Base-by-base conservation (phyloP, 441 rosid species). In the Jatropha multifida region DNA sequence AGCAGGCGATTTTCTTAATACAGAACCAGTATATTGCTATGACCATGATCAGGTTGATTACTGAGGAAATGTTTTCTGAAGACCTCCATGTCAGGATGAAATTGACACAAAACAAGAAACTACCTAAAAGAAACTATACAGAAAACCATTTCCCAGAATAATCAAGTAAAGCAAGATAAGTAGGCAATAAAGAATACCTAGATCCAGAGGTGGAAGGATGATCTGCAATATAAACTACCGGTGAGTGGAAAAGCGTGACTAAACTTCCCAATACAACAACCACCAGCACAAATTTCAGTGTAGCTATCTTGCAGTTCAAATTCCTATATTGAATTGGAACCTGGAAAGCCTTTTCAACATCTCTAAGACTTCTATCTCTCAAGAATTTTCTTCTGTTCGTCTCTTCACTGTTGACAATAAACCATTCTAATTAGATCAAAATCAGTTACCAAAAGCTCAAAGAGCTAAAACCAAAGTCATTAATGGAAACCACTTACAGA, bases 261-360 rank as follows among this genome's bases (percentile, higher is more conserved):
- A 91, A 79, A 51, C 91, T 85, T 80, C 94, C 97, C 18, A 91
- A 71, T 9, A 89, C 75, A 79, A 89, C 86, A 69, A 89, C 75
- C 62, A 86, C 49, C 77, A 89, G 78, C 61, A 91, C 90, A 68
- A 83, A 63, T 80, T 86, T 89, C 71, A 89, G 77, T n/a, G 89
- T 82, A 59, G 90, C 72, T 55, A 81, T 74, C 85, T 81, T 90
- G 94, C 82, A 88, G 76, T 74, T 90, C 58, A 83, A 83, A 80
- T 82, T 91, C 86, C 90, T 82, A 72, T 81, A 87, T 40, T 84
- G 92, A 72, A 87, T 79, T 11, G 96, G 88, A 76, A 81, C 83
- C 72, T 79, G 84, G 59, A 87, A 65, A 26, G 86, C 92, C 85
- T 83, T 91, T 71, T 91, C 96, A 42, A 89, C 92, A 86, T 88